These are phyloP conservation scores for Malus hybrid DNA, from an alignment of 331 rosid genomes.

Conservation along the genomic window DNA sequence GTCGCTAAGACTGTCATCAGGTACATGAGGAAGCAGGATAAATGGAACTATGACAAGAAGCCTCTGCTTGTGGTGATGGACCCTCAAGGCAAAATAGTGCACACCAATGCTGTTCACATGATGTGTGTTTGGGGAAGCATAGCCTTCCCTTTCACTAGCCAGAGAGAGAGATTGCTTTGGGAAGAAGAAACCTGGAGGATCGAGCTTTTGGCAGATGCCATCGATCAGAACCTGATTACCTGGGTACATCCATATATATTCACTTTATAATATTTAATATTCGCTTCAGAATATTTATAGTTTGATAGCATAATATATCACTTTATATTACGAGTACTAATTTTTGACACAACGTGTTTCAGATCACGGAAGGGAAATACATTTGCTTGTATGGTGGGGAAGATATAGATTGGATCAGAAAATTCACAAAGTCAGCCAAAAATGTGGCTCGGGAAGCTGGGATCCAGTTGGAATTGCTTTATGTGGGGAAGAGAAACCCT, in stretches of 20 bases:
- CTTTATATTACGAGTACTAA: neutral
- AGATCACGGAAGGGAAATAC: conserved; percentile 42
- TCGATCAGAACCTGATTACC: neutral
- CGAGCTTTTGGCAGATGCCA: conserved; percentile 17
- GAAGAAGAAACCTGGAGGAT: conserved; percentile 17
- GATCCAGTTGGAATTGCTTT: conserved; percentile 42
- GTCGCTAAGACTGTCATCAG: conserved; percentile 6
- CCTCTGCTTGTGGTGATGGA: conserved; percentile 31
- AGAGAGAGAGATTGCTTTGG: conserved; percentile 24
- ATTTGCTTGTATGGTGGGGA: conserved; percentile 68
- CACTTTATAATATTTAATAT: neutral
- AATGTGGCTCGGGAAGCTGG: conserved; percentile 22
- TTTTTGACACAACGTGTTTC: neutral
- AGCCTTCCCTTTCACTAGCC: conserved; percentile 24
- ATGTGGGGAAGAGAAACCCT: conserved; percentile 52
- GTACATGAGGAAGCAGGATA: conserved; percentile 12
- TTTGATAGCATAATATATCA: neutral
- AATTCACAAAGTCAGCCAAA: conserved; percentile 27
- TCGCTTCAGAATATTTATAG: neutral
- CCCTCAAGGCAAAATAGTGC: conserved; percentile 19
- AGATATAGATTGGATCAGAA: conserved; percentile 48
- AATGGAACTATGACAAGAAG: conserved; percentile 19
- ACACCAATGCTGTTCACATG: conserved; percentile 31
- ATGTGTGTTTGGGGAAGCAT: conserved; percentile 31
- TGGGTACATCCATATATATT: conserved; percentile 15